A percentile compares a stretch with the other conserved stretches of the same genome.
These are phyloP conservation scores for Saccharomyces uvarum DNA, from an alignment of 1,139 yeast species.

Conservation along the genomic window DNA sequence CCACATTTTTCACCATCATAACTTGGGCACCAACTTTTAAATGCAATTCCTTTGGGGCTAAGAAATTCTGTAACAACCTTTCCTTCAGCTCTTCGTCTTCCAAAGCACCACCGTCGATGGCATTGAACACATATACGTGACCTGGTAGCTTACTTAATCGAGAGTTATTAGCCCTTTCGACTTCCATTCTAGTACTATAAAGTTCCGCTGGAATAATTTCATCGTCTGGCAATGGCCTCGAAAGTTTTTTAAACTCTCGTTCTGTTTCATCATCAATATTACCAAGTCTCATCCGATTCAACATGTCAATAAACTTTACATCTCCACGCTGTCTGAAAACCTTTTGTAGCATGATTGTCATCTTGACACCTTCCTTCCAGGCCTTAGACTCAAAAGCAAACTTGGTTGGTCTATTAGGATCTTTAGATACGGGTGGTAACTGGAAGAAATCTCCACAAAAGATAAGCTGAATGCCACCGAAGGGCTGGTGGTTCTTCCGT, in stretches of 20 bases:
- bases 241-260: slow-evolving; percentile 46
- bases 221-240: slow-evolving; percentile 48
- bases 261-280: slow-evolving; percentile 48
- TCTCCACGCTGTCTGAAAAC: slow-evolving; percentile 93
- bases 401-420: slow-evolving; percentile 25
- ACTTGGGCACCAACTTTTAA: slow-evolving; percentile 86
- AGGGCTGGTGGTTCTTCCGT: slow-evolving; percentile 48
- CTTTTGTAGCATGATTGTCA: slow-evolving; percentile 62
- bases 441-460: slow-evolving; percentile 89
- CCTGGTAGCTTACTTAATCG: slow-evolving; percentile 50
- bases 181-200: slow-evolving; percentile 77
- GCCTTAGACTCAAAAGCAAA: slow-evolving; percentile 74
- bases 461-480: slow-evolving; percentile 84
- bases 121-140: slow-evolving; percentile 39
- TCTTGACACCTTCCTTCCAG: slow-evolving; percentile 61
- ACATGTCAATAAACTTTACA: slow-evolving; percentile 66
- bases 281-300: slow-evolving; percentile 82
- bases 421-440: slow-evolving; percentile 68
- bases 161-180: slow-evolving; percentile 62
- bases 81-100: slow-evolving; percentile 39
- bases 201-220: slow-evolving; percentile 80
- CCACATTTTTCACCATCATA: slow-evolving; percentile 89
- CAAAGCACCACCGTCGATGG: slow-evolving; percentile 58
- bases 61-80: slow-evolving; percentile 49
- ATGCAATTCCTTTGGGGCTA: slow-evolving; percentile 58